A percentile compares a stretch with the other conserved stretches of the same genome.
phyloP scores from a whole-genome alignment of 441 rosid genomes.

The Gossypium lobatum region DNA sequence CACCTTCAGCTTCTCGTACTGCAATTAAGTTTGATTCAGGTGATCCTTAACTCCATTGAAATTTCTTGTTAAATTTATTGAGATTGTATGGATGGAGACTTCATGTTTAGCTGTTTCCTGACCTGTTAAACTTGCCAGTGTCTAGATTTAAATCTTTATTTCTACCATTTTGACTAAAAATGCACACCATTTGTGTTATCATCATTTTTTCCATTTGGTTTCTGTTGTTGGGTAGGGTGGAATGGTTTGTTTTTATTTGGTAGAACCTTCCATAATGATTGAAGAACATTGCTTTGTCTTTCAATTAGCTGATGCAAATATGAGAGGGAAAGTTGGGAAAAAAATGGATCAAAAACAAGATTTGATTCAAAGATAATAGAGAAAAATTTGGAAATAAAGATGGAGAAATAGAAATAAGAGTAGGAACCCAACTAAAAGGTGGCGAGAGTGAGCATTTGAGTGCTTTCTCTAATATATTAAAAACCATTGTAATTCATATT shows the following conservation, averaged over 20 bases:
- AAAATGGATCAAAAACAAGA: neutral
- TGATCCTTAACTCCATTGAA: constrained; percentile 21
- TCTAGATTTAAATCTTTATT: neutral
- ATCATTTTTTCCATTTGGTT: neutral
- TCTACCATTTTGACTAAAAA: neutral
- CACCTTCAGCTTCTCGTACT: constrained; percentile 59
- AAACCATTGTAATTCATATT: neutral
- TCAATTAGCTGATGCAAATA: neutral
- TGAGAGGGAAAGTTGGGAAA: neutral
- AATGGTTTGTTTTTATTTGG: neutral
- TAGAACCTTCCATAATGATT: neutral
- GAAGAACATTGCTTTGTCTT: neutral
- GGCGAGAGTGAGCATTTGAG: neutral
- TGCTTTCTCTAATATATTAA: neutral
- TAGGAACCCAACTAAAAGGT: neutral
- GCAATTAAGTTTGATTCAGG: constrained; percentile 95
- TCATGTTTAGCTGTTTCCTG: neutral
- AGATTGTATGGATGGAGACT: neutral
- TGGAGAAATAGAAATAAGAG: neutral
- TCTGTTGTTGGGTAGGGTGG: neutral
- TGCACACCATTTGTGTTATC: neutral
- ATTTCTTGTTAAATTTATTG: constrained; percentile 12
- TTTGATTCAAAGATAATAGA: neutral
- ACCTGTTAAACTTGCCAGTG: neutral
- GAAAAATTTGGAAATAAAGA: neutral